Conservation (phyloP, 768 basidiomycete genomes). For the Mycena chlorophos region DNA sequence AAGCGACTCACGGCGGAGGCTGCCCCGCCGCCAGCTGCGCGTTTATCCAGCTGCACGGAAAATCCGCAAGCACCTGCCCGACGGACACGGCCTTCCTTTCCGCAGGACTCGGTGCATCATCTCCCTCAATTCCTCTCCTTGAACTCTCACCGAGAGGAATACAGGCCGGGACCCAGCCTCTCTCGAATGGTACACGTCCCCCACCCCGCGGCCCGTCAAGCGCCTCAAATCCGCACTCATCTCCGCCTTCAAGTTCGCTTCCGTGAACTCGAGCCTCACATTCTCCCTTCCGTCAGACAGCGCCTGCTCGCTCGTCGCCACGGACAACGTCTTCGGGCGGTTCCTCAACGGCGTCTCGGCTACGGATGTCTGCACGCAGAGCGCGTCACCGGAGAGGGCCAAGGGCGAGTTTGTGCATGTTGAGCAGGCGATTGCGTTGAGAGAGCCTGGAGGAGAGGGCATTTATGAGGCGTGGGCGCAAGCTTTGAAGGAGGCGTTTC, state of each 20-base stretch:
- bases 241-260: constrained; percentile 34
- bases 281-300: constrained; percentile 44
- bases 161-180: constrained; percentile 27
- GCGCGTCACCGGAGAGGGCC: constrained; percentile 26
- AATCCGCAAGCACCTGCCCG: constrained; percentile 38
- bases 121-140: neutral
- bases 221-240: constrained; percentile 34
- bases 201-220: constrained; percentile 35
- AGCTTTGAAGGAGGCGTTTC: constrained; percentile 36
- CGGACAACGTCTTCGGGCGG: constrained; percentile 47
- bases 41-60: constrained; percentile 51
- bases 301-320: constrained; percentile 42
- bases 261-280: constrained; percentile 27
- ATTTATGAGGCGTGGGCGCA: constrained; percentile 37
- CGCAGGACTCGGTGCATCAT: constrained; percentile 41
- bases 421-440: constrained; percentile 37
- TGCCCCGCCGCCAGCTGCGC: constrained; percentile 42
- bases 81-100: constrained; percentile 47
- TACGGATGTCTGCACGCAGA: constrained; percentile 30
- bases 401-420: constrained; percentile 45
- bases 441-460: constrained; percentile 12
- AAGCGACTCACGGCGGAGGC: constrained; percentile 36
- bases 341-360: constrained; percentile 40
- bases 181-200: constrained; percentile 40
- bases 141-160: neutral